phyloP scores from a whole-genome alignment of 257 asterid species.

The Echium plantagineum region DNA sequence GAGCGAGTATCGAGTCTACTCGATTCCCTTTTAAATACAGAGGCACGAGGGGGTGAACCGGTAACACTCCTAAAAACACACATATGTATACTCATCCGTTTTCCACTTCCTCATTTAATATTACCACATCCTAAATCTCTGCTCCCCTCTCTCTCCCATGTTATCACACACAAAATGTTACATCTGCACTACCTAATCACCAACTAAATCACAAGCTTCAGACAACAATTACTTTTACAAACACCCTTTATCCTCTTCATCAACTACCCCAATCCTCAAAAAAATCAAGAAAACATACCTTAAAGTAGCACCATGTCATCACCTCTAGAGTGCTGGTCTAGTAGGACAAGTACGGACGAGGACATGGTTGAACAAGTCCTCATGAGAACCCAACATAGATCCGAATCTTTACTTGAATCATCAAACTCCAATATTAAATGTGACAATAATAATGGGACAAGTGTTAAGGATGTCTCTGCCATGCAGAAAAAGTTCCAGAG shows the following conservation, averaged over 20 bases:
- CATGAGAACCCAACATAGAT: constrained; percentile 76
- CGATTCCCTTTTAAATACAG: no score
- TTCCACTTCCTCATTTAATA: no score
- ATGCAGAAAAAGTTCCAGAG: constrained; percentile 74
- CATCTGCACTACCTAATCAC: neutral
- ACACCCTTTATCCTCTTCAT: neutral
- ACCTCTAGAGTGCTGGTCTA: constrained; percentile 94
- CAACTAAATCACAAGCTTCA: no score
- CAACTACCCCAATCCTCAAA: neutral
- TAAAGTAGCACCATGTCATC: constrained; percentile 46
- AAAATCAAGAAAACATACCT: neutral
- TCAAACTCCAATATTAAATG: constrained; percentile 11
- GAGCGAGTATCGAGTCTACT: no score
- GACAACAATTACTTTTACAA: neutral
- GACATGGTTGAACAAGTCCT: constrained; percentile 88
- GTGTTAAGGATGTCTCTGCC: constrained; percentile 57
- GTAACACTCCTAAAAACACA: no score
- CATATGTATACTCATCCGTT: no score
- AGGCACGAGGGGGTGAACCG: no score
- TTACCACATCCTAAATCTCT: neutral
- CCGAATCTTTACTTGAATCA: constrained; percentile 49
- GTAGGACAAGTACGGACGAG: constrained; percentile 81
- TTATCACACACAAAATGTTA: neutral
- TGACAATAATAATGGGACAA: constrained; percentile 6
- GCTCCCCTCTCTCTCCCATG: neutral